These are phyloP conservation scores for Phyllosticta citribraziliensis DNA, from an alignment of 2,329 filamentous ascomycete genomes.

Conservation along the genomic window DNA sequence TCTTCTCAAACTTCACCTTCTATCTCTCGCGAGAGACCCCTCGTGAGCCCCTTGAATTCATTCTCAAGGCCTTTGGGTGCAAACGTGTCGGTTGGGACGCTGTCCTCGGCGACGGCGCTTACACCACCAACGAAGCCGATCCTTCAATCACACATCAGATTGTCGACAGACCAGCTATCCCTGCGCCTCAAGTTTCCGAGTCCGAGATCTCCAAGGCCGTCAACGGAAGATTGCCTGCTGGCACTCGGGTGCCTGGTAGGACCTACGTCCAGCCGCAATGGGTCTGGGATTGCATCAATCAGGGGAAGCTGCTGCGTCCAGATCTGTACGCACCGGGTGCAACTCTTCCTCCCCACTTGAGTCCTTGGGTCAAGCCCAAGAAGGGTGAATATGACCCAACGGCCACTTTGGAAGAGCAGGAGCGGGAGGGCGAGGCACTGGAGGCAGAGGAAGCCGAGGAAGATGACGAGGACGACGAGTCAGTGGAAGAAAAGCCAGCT, in stretches of 20 bases:
- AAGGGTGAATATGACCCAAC: slow-evolving; percentile 89
- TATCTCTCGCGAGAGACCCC: slow-evolving; percentile 92
- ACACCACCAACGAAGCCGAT: slow-evolving; percentile 80
- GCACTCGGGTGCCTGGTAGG: slow-evolving; percentile 73
- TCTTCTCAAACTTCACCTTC: slow-evolving; percentile 84
- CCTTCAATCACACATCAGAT: slow-evolving; percentile 91
- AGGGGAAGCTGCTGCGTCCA: slow-evolving; percentile 75
- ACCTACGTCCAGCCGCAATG: slow-evolving; percentile 95
- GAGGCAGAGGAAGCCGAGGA: slow-evolving; percentile 50
- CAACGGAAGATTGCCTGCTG: slow-evolving; percentile 38
- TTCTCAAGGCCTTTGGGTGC: slow-evolving; percentile 88
- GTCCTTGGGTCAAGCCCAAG: slow-evolving; percentile 83
- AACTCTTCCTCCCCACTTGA: slow-evolving; percentile 84
- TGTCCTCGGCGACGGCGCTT: slow-evolving; percentile 82
- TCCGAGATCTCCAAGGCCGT: slow-evolving; percentile 18
- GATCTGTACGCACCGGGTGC: slow-evolving; percentile 86
- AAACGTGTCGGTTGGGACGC: slow-evolving; percentile 93
- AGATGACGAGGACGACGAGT: slow-evolving; percentile 31
- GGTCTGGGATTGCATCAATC: slow-evolving; percentile 96
- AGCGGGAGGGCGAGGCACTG: slow-evolving; percentile 76
- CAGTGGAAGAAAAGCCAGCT: slow-evolving; percentile 29
- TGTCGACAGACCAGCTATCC: slow-evolving; percentile 74
- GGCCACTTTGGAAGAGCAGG: slow-evolving; percentile 73
- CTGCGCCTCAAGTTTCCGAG: slow-evolving; percentile 28
- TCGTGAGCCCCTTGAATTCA: slow-evolving; percentile 80